Evolutionary conservation across 83 land plant genomes (phyloP), one percentile per base, ranked within the genome.

Genomic region (Thuja plicata): DNA sequence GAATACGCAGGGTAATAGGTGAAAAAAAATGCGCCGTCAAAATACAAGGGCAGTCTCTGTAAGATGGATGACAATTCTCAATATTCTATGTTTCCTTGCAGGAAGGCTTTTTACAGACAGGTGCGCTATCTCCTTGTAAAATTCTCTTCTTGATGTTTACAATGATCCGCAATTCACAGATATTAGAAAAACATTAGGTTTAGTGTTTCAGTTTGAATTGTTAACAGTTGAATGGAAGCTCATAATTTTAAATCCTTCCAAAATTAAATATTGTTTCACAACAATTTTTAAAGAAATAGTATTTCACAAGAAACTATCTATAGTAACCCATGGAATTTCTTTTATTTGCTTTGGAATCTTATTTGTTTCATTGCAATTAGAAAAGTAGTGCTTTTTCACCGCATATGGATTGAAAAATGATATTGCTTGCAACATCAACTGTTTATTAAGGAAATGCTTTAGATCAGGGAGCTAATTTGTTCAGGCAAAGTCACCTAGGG

Each of bases 21-120:
- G 35, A 12, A n/a, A n/a, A 77, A 37, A 77, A 35, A 77, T 77
- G 81, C 81, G 81, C 15, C 37, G 40, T 35, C 38, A 43, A 77
- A 37, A 3, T 77, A 13, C 81, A 16, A 16, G 43, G 3, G 21
- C 17, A 5, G 81, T 77, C 21, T 77, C 81, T 77, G 40, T 37
- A 17, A 45, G 27, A 50, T 84, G 86, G 86, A 84, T 46, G 11
- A 32, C 55, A 10, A 30, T 84, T 27, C 46, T 86, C 8, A 38
- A 48, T 35, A 40, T 86, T 12, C 17, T 27, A 3, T 86, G 46
- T 38, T 86, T 86, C 74, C 41, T 45, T 11, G 74, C 87, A 0
- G 87, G 87, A 37, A 38, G 27, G 87, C 87, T 86, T 41, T 86
- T 86, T 74, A 86, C 87, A 34, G 35, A 86, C 74, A 86, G 87